Base-by-base conservation (phyloP, 371 early-diverging fungal species). In the Smittium mucronatum region DNA sequence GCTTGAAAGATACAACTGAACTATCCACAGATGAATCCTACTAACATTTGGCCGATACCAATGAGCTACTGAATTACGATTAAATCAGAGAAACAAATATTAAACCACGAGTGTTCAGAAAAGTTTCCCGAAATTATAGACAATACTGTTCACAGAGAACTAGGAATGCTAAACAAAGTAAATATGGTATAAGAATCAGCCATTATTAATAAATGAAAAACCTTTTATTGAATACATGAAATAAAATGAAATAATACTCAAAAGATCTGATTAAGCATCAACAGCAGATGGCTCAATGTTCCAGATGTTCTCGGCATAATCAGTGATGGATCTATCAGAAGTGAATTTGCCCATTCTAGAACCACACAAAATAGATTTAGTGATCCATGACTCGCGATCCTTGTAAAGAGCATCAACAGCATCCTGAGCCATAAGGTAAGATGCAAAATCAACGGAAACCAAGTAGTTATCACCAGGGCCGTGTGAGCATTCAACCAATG, bases 321-420 rank as follows among this genome's bases (percentile, higher is more conserved):
- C 93, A 74, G 83, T 76, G 81, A 93, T 87, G 35, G 92, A 82
- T 72, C 93, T 84, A 72, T 88, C 88, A 34, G 90, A 86, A 63
- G 89, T 89, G 82, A 94, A 94, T 77, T 91, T 91, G 78, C 90
- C 88, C 93, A 93, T 93, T 71, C 87, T 82, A 65, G 94, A 91
- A 31, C 92, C 89, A 66, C 92, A 92, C 66, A 85, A 78, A 72
- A 95, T 94, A 63, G 87, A 88, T 80, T 88, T 89, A 76, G 85
- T 86, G 58, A 86, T 82, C 95, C 95, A 95, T 59, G 77, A 77
- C 29, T 81, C 77, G 73, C 80, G 80, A 80, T 94, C 83, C 75
- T 85, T 82, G 81, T 86, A 95, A 0, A 87, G 85, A 28, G 74
- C 82, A 73, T 94, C 94, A 60, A 90, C 89, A 21, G 80, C 76